phyloP scores from a whole-genome alignment of 2,329 filamentous ascomycete genomes.

The Xylaria digitata region DNA sequence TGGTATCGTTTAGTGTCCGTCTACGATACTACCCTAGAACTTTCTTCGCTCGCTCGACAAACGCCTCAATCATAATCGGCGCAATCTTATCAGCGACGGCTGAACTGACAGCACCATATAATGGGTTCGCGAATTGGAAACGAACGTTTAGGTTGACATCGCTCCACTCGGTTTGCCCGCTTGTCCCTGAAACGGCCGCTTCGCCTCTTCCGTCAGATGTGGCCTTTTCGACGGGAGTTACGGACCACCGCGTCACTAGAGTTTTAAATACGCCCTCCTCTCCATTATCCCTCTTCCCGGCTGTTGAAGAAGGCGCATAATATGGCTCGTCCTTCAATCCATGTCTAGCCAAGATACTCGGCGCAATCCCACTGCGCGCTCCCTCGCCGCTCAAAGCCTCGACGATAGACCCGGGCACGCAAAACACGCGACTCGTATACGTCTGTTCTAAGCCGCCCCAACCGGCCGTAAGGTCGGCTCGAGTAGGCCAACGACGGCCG shows the following conservation, averaged over 20 bases:
- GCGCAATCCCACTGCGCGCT: slow-evolving; percentile 58
- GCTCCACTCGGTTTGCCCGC: slow-evolving; percentile 62
- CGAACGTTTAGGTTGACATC: slow-evolving; percentile 80
- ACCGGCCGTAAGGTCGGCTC: slow-evolving; percentile 84
- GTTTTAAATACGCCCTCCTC: slow-evolving; percentile 68
- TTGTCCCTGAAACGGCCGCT: background rate
- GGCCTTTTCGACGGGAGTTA: slow-evolving; percentile 61
- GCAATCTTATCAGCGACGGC: slow-evolving; percentile 87
- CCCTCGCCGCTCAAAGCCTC: slow-evolving; percentile 78
- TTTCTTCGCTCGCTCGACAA: slow-evolving; percentile 80
- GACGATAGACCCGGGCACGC: slow-evolving; percentile 75
- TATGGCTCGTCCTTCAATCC: slow-evolving; percentile 42
- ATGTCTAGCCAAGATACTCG: slow-evolving; percentile 47
- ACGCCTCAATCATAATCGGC: slow-evolving; percentile 89
- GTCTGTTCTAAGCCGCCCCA: slow-evolving; percentile 86
- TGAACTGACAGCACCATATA: slow-evolving; percentile 84
- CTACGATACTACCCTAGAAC: slow-evolving; percentile 53
- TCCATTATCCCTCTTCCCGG: slow-evolving; percentile 11
- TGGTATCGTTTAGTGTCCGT: slow-evolving; percentile 30
- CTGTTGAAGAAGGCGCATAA: slow-evolving; percentile 1
- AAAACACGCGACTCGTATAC: slow-evolving; percentile 84
- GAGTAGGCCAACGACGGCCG: slow-evolving; percentile 71
- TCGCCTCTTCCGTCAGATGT: slow-evolving; percentile 45
- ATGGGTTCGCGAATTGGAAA: slow-evolving; percentile 88
- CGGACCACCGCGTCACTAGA: slow-evolving; percentile 76